Evolutionary conservation across 179 eudicot species (phyloP), one percentile per base, ranked within the genome.

Genomic region (Camellia oleifera): DNA sequence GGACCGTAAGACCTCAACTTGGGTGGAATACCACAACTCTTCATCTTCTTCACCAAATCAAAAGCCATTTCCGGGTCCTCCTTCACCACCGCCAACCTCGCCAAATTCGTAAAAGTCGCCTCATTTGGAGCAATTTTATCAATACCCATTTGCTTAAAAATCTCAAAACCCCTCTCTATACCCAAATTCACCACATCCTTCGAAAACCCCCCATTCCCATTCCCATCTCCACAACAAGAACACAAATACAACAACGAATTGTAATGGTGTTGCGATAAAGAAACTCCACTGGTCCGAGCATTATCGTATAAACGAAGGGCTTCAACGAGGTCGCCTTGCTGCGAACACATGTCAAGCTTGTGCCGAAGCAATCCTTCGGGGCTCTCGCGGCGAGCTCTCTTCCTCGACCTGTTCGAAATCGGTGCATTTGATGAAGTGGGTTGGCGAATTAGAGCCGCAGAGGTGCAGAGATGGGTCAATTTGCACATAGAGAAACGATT

Each of bases 1-100:
- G 98, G 98, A 78, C 89, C 96, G 68, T 96, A 94, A 0, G 98
- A 94, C 86, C 99, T 89, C 86, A 96, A 85, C 77, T 83, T 90
- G 0, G 98, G 98, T 14, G 69, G 69, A 77, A 92, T 84, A 8
- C 93, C 94, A 77, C 83, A 81, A 46, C 62, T 44, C 83, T 81
- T 88, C 98, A 94, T 96, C 82, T 83, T 56, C 84, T 89, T 92
- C 63, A 96, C 89, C 77, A 94, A 85, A 54, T 89, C 91, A 85
- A 96, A 94, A 52, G 98, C 98, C 98, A 90, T 78, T 77, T 88
- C 87, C 2, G 98, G 98, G 83, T 92, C 96, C 72, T 91, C 78
- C 69, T 91, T 92, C 4, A 83, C 85, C 18, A 84, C 88, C 2
- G 98, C 99, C 80, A 96, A 84, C 78, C 99, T 90, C 46, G 99